Evolutionary conservation across 2,329 filamentous ascomycete genomes (phyloP), one percentile per base, ranked within the genome.

Genomic region (Pseudogymnoascus sp.): DNA sequence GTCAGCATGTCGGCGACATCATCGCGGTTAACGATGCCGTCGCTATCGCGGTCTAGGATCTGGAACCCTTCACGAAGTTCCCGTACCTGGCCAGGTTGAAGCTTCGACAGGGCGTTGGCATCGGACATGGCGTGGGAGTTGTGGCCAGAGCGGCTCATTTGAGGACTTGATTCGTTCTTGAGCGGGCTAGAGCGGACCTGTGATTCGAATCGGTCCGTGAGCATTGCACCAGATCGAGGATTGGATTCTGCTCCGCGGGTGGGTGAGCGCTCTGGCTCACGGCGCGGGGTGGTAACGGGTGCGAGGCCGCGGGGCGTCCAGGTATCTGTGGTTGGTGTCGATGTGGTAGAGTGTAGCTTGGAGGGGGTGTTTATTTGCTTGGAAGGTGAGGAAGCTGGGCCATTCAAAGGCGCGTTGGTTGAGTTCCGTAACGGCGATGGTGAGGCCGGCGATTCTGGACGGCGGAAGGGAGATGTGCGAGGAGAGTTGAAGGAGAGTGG

Each of bases 41-140:
- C 91, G 70, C 91, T 92, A 74, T 94, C 88, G 63, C 90, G 83
- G 74, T 97, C 94, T 54, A 99, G 81, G 63, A 97, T 92, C 74
- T 95, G 90, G 74, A 97, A 99, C 0, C 89, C 91, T 72, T 97
- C 93, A 63, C 94, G 85, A 75, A 99, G 83, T 68, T 90, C 90
- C 69, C 92, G 86, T 36, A 97, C 85, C 68, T 97, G 90, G 2
- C 89, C 81, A 2, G 90, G 86, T 37, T 93, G 89, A 41, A 97
- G 76, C 69, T 89, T 87, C 2, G 87, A 86, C 47, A 92, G 77
- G 12, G 85, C 79, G 67, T 81, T 85, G 35, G 79, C 43, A 59
- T 67, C 61, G 8, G 70, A 63, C 63, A 69, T 69, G 3, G 65
- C 67, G 37, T 67, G 70, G 61, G 69, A 68, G 11, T 64, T 67